A percentile compares a stretch with the other conserved stretches of the same genome.
Conservation (phyloP, 139 green algal genomes). For the Chlorella sp. region DNA sequence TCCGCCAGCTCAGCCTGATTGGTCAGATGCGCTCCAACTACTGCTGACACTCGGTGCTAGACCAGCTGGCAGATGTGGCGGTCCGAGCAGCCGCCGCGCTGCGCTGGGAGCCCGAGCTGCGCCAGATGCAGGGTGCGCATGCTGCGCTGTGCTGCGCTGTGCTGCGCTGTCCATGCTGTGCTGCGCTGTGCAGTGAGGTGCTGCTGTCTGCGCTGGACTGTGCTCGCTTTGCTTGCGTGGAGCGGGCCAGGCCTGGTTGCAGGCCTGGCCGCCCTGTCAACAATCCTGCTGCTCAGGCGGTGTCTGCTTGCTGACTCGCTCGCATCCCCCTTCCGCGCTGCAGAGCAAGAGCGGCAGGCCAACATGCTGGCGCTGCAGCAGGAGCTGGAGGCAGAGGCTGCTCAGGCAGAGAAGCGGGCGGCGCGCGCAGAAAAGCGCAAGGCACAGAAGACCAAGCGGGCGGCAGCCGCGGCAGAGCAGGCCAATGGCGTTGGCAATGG, state of each 20-base stretch:
- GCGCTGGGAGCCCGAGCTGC: constrained; percentile 28
- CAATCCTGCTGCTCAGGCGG: no score
- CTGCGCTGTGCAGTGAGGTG: no score
- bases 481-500: background rate
- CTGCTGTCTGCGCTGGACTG: no score
- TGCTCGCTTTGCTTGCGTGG: no score
- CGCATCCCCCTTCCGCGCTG: background rate
- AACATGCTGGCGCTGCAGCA: constrained; percentile 31
- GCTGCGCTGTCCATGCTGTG: no score
- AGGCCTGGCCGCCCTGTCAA: no score
- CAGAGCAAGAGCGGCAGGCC: constrained; percentile 29
- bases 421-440: constrained; percentile 2
- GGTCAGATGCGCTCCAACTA: constrained; percentile 8
- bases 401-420: background rate
- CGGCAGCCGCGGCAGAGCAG: background rate
- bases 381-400: constrained; percentile 14
- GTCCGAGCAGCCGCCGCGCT: background rate
- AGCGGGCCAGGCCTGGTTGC: no score
- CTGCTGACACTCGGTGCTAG: background rate
- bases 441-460: constrained; percentile 9
- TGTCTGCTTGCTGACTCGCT: background rate
- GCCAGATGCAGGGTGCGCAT: constrained; percentile 12
- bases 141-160: no score
- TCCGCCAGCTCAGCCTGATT: constrained; percentile 17
- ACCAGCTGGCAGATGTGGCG: constrained; percentile 21